Percentiles rank a stretch among this genome's conserved stretches.
Evolutionary conservation across 2,329 filamentous ascomycete species (phyloP).

Genomic region (Aspergillus sp.): DNA sequence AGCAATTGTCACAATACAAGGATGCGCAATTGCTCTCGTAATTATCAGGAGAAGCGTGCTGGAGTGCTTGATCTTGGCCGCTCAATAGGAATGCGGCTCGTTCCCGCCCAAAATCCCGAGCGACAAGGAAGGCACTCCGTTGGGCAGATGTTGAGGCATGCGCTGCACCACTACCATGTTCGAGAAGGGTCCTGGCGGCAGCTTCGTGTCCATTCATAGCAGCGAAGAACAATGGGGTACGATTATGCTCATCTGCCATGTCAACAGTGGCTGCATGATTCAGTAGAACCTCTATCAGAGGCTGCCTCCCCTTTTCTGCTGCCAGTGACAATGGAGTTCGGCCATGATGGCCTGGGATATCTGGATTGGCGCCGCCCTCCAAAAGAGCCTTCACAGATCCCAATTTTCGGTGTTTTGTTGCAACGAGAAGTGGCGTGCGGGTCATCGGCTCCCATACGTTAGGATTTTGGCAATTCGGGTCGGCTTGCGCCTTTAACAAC

Average conservation of each 20-base stretch:
- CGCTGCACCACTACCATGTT: not conserved
- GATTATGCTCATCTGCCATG: not conserved
- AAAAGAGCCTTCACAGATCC: not conserved
- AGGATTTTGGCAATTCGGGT: not conserved
- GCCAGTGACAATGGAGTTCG: not conserved
- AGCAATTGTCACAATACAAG: too few relatives aligned
- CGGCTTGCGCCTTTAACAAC: not conserved
- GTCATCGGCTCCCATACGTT: not conserved
- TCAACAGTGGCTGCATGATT: not conserved
- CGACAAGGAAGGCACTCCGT: not conserved
- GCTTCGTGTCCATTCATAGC: not conserved
- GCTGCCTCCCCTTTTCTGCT: not conserved
- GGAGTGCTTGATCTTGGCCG: not conserved
- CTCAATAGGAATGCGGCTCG: not conserved
- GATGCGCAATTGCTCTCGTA: too few relatives aligned
- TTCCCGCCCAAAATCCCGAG: not conserved
- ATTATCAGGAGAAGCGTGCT: too few relatives aligned
- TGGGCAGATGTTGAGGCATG: not conserved
- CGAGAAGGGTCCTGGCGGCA: not conserved
- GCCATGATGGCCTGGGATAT: not conserved
- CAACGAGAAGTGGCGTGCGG: not conserved
- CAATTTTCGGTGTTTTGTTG: too few relatives aligned
- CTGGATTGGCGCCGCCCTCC: not conserved
- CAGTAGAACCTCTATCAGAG: not conserved
- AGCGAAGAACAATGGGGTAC: not conserved